These are phyloP conservation scores for Pythium myriotylum DNA, from an alignment of 352 stramenopile species.

Conservation along the genomic window DNA sequence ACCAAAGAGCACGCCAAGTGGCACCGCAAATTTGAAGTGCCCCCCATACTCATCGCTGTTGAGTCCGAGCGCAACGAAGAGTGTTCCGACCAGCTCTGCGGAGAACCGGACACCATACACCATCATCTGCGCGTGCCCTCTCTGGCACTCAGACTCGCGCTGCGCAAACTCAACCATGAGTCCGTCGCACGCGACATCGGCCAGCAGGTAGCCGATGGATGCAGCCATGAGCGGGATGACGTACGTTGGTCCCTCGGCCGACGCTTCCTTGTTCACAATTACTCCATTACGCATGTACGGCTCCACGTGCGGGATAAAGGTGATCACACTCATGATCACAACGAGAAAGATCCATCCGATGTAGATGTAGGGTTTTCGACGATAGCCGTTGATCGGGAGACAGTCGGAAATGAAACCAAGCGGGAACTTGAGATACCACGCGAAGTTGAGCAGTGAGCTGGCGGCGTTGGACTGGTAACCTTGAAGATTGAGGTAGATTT, in stretches of 20 bases:
- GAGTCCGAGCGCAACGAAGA: constrained; percentile 56
- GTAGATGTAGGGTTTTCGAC: constrained; percentile 72
- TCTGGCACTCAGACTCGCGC: constrained; percentile 43
- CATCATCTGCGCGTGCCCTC: constrained; percentile 47
- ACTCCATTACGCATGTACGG: constrained; percentile 27
- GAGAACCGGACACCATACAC: constrained; percentile 67
- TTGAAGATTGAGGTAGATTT: constrained; percentile 65
- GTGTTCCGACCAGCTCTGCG: constrained; percentile 52
- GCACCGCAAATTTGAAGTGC: constrained; percentile 48
- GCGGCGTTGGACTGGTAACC: constrained; percentile 65
- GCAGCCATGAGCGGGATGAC: constrained; percentile 56
- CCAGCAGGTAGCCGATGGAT: constrained; percentile 58
- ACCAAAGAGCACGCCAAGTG: constrained; percentile 42
- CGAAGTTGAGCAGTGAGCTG: constrained; percentile 62
- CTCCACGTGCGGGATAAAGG: constrained; percentile 29
- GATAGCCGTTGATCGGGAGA: constrained; percentile 53
- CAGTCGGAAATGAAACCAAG: constrained; percentile 69
- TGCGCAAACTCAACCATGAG: constrained; percentile 82
- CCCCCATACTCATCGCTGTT: constrained; percentile 64
- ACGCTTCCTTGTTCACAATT: constrained; percentile 24
- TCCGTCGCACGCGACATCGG: constrained; percentile 74
- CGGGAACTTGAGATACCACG: constrained; percentile 70
- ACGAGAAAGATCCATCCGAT: constrained; percentile 53
- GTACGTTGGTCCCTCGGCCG: constrained; percentile 27
- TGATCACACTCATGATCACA: constrained; percentile 42